Evolutionary conservation across 1,284 basidiomycete genomes (phyloP), one percentile per base, ranked within the genome.

Genomic region (Ceratobasidium sp.): DNA sequence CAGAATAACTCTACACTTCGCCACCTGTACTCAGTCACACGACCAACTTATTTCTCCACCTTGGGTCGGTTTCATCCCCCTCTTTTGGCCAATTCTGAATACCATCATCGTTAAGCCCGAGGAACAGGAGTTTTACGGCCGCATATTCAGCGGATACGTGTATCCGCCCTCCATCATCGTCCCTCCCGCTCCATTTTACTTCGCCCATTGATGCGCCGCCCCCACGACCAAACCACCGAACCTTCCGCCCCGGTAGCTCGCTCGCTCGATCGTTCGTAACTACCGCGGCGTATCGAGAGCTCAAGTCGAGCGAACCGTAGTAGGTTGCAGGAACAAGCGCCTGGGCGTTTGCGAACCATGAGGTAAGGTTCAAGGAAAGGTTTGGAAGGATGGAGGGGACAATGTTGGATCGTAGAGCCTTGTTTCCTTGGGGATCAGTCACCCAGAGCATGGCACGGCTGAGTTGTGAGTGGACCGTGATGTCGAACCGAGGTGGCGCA

Each of bases 31-130:
- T 26, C 23, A 26, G 26, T 26, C 15, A 23, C 56, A 15, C 56
- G 6, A 60, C 7, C 56, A 18, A 10, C 28, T 26, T 4, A 18
- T 23, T 15, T 40, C 20, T 61, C 28, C 28, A 61, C n/a, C 28
- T 61, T 18, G 53, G 33, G 18, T 44, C 66, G 12, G n/a, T 70
- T 26, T 42, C 49, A 40, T 70, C 53, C 15, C 68, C 49, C 9
- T 70, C 51, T 12, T 23, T 44, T 18, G 68, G 68, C 68, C 68
- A 70, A 9, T n/a, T 5, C 7, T 55, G 4, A 26, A 70, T 53
- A 26, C 18, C 53, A 44, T 70, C 68, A 56, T 70, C 53, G 23
- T 58, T 28, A 46, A 70, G 68, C 51, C 68, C 68, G 12, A 70
- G 49, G 33, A 70, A 70, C 53, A 70, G 68, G 5, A 70, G 26